Evolutionary conservation across 805 yeast species (phyloP).

Genomic region (Ogataea henricii): DNA sequence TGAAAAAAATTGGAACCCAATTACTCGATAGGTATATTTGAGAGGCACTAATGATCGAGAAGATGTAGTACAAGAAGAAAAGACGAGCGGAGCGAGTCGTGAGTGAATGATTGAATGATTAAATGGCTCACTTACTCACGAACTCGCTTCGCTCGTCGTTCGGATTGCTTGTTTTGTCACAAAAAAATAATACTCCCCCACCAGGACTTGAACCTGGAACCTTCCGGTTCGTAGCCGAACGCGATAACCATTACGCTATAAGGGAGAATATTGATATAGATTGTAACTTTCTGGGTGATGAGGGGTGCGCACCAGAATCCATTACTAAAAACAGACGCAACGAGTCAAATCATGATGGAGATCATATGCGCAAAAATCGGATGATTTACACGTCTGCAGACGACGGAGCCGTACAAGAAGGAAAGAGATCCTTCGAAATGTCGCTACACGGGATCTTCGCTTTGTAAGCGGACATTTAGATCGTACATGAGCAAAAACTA

Average conservation of each 20-base stretch:
- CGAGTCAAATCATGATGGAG: neutral
- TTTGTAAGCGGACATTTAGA: neutral
- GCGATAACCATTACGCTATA: constrained; percentile 37
- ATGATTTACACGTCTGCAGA: neutral
- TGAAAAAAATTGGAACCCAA: too few species aligned
- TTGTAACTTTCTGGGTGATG: neutral
- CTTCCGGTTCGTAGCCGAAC: constrained; percentile 39
- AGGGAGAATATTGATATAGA: constrained; percentile 21
- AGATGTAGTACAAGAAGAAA: neutral
- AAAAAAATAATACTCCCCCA: constrained; percentile 36
- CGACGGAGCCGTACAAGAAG: neutral
- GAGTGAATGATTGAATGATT: too few species aligned
- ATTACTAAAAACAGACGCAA: neutral
- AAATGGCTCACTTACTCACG: too few species aligned
- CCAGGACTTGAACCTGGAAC: constrained; percentile 59
- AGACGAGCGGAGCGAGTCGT: neutral
- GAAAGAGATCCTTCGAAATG: neutral
- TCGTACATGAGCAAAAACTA: too few species aligned
- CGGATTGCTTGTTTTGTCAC: too few species aligned
- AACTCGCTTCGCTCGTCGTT: too few species aligned
- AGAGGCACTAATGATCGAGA: too few species aligned
- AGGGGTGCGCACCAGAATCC: too few species aligned
- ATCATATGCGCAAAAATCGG: neutral
- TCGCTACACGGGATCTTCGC: neutral
- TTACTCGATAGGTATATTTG: too few species aligned